phyloP scores from a whole-genome alignment of 495 filamentous ascomycete genomes.

The Penicillium psychrofluorescens region DNA sequence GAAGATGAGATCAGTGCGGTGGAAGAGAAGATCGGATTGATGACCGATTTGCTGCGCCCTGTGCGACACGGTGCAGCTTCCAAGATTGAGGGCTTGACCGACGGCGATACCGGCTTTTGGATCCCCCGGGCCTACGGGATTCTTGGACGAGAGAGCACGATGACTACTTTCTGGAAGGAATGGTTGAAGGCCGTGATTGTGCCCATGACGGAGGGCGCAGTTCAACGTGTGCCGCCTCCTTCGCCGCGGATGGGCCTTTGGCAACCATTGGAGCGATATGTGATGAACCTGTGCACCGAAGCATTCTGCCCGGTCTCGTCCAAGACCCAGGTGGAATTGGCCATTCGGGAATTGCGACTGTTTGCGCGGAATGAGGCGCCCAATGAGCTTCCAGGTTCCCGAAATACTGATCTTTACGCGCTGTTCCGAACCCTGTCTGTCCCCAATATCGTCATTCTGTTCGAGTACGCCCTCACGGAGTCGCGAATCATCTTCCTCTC shows the following conservation, averaged over 20 bases:
- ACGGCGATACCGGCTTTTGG: constrained; percentile 95
- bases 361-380: constrained; percentile 88
- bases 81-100: constrained; percentile 94
- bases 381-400: constrained; percentile 89
- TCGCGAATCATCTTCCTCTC: constrained; percentile 94
- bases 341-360: constrained; percentile 80
- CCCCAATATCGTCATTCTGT: constrained; percentile 82
- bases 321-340: constrained; percentile 90
- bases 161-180: constrained; percentile 97
- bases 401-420: constrained; percentile 88
- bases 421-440: constrained; percentile 84
- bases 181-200: constrained; percentile 90
- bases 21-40: constrained; percentile 93
- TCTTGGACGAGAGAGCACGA: constrained; percentile 72
- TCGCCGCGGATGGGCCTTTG: constrained; percentile 91
- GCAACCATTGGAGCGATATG: constrained; percentile 94
- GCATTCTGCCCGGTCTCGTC: constrained; percentile 86
- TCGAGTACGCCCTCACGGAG: constrained; percentile 90
- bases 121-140: constrained; percentile 91
- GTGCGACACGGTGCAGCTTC: constrained; percentile 90
- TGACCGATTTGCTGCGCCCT: constrained; percentile 91
- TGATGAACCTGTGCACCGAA: constrained; percentile 95
- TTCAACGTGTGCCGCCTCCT: constrained; percentile 76
- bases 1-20: constrained; percentile 94
- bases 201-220: constrained; percentile 84